These are phyloP conservation scores for Thoreauomyces humboldtii DNA, from an alignment of 192 early-diverging fungal genomes.

Conservation along the genomic window DNA sequence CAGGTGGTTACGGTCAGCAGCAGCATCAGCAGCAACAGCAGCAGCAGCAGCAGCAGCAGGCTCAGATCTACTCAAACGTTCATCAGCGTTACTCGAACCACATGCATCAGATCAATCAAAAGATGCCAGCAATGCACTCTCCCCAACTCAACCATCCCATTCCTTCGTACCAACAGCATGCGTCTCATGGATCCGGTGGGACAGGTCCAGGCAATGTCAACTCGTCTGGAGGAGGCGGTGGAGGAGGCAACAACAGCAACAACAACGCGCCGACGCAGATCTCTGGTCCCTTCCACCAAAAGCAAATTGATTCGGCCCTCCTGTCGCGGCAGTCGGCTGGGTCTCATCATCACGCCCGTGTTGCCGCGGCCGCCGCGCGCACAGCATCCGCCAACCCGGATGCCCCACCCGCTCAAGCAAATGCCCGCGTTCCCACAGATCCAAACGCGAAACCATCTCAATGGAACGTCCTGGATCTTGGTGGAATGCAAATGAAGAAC, in stretches of 20 bases:
- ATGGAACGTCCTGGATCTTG: constrained; percentile 90
- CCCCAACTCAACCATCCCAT: constrained; percentile 27
- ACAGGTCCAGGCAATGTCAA: neutral
- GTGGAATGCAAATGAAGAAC: constrained; percentile 91
- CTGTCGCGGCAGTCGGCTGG: constrained; percentile 72
- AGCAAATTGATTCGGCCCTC: constrained; percentile 70
- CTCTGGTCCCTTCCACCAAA: constrained; percentile 58
- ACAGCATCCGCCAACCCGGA: constrained; percentile 31
- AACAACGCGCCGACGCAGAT: constrained; percentile 10
- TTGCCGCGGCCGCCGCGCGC: constrained; percentile 78
- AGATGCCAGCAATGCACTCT: constrained; percentile 22
- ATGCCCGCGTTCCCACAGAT: constrained; percentile 43
- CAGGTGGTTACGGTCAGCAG: constrained; percentile 13
- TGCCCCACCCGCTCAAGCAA: neutral
- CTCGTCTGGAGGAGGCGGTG: neutral
- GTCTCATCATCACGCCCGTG: constrained; percentile 87
- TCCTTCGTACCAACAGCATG: constrained; percentile 20
- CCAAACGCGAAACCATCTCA: constrained; percentile 56
- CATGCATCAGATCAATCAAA: constrained; percentile 14
- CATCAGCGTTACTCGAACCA: constrained; percentile 21
- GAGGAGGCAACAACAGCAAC: neutral
- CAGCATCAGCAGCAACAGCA: no score
- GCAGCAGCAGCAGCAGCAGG: neutral
- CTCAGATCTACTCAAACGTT: constrained; percentile 21
- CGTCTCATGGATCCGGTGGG: neutral